phyloP scores from a whole-genome alignment of 176 grass and related monocot species.

The Carex kokanica region DNA sequence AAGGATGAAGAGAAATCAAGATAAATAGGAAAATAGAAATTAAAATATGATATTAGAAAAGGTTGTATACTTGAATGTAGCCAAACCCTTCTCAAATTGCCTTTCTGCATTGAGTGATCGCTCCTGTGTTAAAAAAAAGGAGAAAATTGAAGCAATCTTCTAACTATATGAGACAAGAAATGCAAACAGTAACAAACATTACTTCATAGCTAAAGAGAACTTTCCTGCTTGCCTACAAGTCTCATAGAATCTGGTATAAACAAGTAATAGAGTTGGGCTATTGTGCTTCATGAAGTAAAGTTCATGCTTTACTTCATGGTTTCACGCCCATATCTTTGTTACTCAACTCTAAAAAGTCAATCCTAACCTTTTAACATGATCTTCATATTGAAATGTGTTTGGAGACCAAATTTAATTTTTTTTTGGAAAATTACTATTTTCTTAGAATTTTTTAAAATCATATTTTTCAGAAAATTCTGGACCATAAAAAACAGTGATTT shows the following conservation, averaged over 20 bases:
- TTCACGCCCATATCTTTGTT: no score
- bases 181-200: not conserved
- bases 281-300: no score
- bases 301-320: no score
- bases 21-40: not conserved
- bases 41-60: slow-evolving; percentile 6
- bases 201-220: not conserved
- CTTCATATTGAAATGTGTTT: no score
- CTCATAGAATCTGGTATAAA: not conserved
- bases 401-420: no score
- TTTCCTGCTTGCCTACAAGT: not conserved
- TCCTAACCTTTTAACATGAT: no score
- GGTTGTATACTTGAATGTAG: slow-evolving; percentile 23
- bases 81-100: slow-evolving; percentile 30
- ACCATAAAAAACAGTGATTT: no score
- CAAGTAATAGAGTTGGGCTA: not conserved
- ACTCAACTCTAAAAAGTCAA: no score
- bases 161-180: not conserved
- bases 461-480: no score
- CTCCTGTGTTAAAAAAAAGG: slow-evolving; percentile 7
- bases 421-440: no score
- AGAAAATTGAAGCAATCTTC: slow-evolving; percentile 2
- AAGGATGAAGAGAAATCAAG: not conserved
- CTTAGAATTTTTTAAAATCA: no score
- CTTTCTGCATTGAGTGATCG: slow-evolving; percentile 32